These are phyloP conservation scores for Anethum foeniculum DNA, from an alignment of 140 eudicot species.

Conservation along the genomic window DNA sequence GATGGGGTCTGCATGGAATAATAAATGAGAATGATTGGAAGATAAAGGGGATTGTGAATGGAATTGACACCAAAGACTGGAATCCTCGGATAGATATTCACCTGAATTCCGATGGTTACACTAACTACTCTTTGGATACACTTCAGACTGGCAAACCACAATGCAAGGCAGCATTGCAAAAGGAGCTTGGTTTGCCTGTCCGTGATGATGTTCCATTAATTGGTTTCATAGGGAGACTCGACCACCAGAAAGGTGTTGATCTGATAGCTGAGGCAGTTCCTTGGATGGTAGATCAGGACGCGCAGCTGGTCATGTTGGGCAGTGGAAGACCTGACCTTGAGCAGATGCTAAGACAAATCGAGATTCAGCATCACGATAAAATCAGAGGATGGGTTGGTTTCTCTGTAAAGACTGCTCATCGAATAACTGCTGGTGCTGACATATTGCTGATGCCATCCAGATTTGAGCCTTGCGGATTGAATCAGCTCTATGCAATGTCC, in stretches of 20 bases:
- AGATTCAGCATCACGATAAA: constrained; percentile 39
- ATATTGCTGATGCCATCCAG: constrained; percentile 87
- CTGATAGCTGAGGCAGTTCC: constrained; percentile 73
- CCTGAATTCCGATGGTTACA: constrained; percentile 74
- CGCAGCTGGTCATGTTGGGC: constrained; percentile 85
- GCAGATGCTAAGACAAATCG: constrained; percentile 58
- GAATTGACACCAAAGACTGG: constrained; percentile 83
- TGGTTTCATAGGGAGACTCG: constrained; percentile 89
- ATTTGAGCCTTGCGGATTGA: constrained; percentile 95
- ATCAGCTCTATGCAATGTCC: constrained; percentile 82
- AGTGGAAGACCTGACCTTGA: constrained; percentile 82
- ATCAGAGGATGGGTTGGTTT: constrained; percentile 91
- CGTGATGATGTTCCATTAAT: constrained; percentile 60
- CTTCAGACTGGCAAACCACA: constrained; percentile 61
- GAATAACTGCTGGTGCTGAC: constrained; percentile 93
- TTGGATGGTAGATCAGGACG: constrained; percentile 83
- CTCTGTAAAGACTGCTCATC: constrained; percentile 75
- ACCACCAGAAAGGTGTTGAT: constrained; percentile 86
- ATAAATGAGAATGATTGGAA: constrained; percentile 90
- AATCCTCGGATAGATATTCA: constrained; percentile 57
- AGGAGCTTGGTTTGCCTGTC: constrained; percentile 73
- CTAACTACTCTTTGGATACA: constrained; percentile 65
- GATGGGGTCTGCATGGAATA: constrained; percentile 78
- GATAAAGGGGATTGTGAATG: constrained; percentile 75
- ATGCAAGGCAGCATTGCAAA: constrained; percentile 85